phyloP scores from a whole-genome alignment of 1,284 basidiomycete genomes.

The Moesziomyces sp. region DNA sequence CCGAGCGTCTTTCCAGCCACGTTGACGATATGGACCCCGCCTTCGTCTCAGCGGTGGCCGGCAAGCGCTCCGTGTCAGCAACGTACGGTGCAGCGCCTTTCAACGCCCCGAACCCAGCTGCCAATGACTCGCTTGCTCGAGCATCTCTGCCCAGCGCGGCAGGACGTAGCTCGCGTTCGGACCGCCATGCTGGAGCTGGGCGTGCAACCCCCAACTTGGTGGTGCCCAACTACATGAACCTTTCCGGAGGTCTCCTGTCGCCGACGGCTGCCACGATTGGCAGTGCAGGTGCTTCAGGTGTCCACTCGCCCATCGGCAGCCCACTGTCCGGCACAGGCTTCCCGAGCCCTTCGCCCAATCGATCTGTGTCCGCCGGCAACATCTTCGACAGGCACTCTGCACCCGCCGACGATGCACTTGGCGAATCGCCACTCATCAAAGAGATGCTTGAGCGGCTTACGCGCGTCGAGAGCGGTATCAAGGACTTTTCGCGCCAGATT shows the following conservation, averaged over 20 bases:
- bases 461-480: constrained; percentile 77
- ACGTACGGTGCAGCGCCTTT: constrained; percentile 14
- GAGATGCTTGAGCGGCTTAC: constrained; percentile 80
- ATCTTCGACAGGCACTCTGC: constrained; percentile 20
- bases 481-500: constrained; percentile 80
- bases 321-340: constrained; percentile 26
- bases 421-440: constrained; percentile 71
- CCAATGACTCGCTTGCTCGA: constrained; percentile 3
- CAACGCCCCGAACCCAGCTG: constrained; percentile 1
- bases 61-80: constrained; percentile 23
- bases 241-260: constrained; percentile 47
- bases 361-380: constrained; percentile 31
- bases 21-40: constrained; percentile 3
- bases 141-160: constrained; percentile 8
- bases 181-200: constrained; percentile 7
- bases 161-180: constrained; percentile 6
- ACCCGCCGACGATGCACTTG: constrained; percentile 17
- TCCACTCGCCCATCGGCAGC: constrained; percentile 35
- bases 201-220: constrained; percentile 31
- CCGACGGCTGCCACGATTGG: constrained; percentile 49
- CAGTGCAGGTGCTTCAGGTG: constrained; percentile 14
- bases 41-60: constrained; percentile 2
- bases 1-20: background rate
- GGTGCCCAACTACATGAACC: constrained; percentile 37
- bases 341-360: constrained; percentile 15